A percentile compares a stretch with the other conserved stretches of the same genome.
Evolutionary conservation across 352 stramenopile species (phyloP).

Genomic region (Phytopythium boreale): DNA sequence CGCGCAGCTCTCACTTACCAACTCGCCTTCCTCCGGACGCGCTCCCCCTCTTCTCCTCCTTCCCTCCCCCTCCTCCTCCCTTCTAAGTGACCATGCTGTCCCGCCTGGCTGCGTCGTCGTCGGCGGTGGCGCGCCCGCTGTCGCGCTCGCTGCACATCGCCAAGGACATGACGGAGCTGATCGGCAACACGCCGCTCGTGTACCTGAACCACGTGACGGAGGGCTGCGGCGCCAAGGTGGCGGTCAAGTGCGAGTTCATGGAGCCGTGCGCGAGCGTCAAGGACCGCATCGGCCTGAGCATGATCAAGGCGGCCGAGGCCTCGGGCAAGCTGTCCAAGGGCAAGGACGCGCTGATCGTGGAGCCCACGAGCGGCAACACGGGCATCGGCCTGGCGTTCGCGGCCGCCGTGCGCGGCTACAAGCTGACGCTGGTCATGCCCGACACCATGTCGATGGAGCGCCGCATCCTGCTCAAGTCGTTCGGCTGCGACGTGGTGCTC

Average conservation of each 20-base stretch:
- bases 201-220: conserved; percentile 88
- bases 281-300: conserved; percentile 84
- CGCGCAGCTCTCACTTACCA: neutral
- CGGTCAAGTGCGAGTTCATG: conserved; percentile 90
- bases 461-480: conserved; percentile 93
- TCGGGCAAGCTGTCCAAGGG: conserved; percentile 59
- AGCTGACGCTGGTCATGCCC: conserved; percentile 94
- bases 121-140: conserved; percentile 14
- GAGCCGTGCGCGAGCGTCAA: conserved; percentile 86
- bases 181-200: conserved; percentile 94
- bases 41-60: neutral
- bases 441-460: conserved; percentile 96
- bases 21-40: neutral
- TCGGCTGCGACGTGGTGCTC: conserved; percentile 90
- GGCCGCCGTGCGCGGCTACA: conserved; percentile 87
- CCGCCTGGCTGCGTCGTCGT: conserved; percentile 3
- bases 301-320: conserved; percentile 80
- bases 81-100: conserved; percentile 11
- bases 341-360: conserved; percentile 88
- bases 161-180: conserved; percentile 93
- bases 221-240: conserved; percentile 78
- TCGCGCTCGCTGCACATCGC: conserved; percentile 77
- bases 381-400: conserved; percentile 94
- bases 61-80: neutral
- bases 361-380: conserved; percentile 95